These are phyloP conservation scores for Paratinospora sagittata DNA, from an alignment of 164 flowering plant genomes.

Conservation along the genomic window DNA sequence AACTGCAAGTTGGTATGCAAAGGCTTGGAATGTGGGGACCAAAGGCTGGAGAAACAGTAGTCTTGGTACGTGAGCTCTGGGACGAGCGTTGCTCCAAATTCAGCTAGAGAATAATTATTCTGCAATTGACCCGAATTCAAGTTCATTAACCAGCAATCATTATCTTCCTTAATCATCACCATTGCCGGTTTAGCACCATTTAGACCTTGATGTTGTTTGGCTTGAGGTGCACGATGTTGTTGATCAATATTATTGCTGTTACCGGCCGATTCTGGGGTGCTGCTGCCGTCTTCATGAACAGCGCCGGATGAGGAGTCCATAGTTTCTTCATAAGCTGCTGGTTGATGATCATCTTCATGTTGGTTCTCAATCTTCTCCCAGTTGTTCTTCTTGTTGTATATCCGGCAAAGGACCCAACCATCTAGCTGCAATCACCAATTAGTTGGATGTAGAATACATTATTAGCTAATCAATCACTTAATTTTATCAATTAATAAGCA, in stretches of 20 bases:
- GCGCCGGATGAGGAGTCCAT: neutral
- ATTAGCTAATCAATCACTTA: neutral
- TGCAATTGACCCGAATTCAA: conserved; percentile 17
- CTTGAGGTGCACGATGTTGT: neutral
- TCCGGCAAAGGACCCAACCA: conserved; percentile 24
- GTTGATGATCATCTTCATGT: neutral
- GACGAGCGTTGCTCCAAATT: conserved; percentile 11
- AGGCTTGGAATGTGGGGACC: conserved; percentile 12
- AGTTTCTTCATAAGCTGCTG: neutral
- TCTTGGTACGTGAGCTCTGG: conserved; percentile 11
- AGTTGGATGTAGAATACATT: no score
- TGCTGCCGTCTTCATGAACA: neutral
- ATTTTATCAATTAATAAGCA: no score
- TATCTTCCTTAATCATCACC: conserved; percentile 10
- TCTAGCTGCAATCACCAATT: conserved; percentile 7
- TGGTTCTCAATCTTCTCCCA: conserved; percentile 2
- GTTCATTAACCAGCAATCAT: conserved; percentile 12
- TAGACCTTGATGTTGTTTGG: neutral
- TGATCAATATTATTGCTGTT: conserved; percentile 7
- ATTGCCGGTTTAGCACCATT: neutral
- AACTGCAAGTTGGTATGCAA: conserved; percentile 8
- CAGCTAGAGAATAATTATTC: conserved; percentile 8
- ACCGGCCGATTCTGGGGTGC: neutral
- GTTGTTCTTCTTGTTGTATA: conserved; percentile 17
- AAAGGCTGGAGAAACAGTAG: conserved; percentile 9